Evolutionary conservation across 495 filamentous ascomycete species (phyloP), one percentile per base, ranked within the genome.

Genomic region (Daldinia bambusicola): DNA sequence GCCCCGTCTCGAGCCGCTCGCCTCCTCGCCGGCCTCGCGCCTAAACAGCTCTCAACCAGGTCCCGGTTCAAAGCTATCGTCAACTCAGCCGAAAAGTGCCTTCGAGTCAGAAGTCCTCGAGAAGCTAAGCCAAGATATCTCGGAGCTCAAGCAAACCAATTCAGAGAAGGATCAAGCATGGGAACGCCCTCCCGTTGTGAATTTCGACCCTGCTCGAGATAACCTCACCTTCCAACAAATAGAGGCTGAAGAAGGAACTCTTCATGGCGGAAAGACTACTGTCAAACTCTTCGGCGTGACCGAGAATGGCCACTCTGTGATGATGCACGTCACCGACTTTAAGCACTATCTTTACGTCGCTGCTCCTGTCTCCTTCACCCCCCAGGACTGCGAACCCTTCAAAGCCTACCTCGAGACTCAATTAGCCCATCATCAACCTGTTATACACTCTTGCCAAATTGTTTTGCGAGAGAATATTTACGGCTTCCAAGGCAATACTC

Each of bases 261-360:
- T 97, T 6, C 74, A 85, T 77, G 89, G 90, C 66, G 92, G 91
- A 16, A 89, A 86, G 74, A 83, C 91, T 1, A 88, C 92, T 0
- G 85, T 98, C 65, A 93, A 93, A 79, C 86, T 99, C 13, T 99
- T 98, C 78, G 95, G 95, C 72, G 93, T 98, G n/a, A 98, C 95
- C n/a, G 92, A 95, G 83, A 80, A 85, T 48, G 95, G 95, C 67
- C 92, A 99, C 80, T 98, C 95, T 1, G 95, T 97, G 8, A 84
- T 98, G 65, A 85, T 99, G 16, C 94, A 99, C 79, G 93, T 99
- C 63, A 97, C 92, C 6, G 93, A 92, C 76, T 99, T 99, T 79
- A 89, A 92, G 65, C 95, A 98, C 78, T 99, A 99, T 74, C 87
- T 99, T 56, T 99, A 97, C 74, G 89, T 98, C 52, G 90, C 93